Evolutionary conservation across 2,329 filamentous ascomycete genomes (phyloP).

Genomic region (Plenodomus tracheiphilus): DNA sequence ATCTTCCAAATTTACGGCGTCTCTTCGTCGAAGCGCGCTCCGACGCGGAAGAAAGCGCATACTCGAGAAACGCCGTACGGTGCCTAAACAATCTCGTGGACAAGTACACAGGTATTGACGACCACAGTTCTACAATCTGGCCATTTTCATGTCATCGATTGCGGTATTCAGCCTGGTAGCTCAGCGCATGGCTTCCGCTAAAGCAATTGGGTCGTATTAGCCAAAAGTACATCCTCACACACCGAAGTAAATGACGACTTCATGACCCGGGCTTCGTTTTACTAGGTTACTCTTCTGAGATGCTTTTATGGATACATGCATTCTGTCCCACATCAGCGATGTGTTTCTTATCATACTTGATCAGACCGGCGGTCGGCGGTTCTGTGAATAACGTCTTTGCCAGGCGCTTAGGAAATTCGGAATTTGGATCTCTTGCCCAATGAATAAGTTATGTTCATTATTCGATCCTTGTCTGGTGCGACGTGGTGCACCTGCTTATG

Average conservation of each 20-base stretch:
- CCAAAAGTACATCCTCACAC: too few species aligned
- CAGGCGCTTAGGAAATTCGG: not conserved
- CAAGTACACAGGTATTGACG: constrained; percentile 2
- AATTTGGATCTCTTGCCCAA: too few species aligned
- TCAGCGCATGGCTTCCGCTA: constrained; percentile 69
- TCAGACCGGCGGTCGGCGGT: not conserved
- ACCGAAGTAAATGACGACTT: too few species aligned
- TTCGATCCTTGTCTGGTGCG: too few species aligned
- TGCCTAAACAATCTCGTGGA: not conserved
- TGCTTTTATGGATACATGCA: too few species aligned
- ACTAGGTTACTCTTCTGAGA: too few species aligned
- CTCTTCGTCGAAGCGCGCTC: constrained; percentile 94
- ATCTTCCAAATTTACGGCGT: constrained; percentile 89
- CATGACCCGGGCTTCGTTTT: too few species aligned
- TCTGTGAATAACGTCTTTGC: not conserved
- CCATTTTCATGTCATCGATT: constrained; percentile 94
- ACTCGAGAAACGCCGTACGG: constrained; percentile 87
- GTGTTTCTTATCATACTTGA: not conserved
- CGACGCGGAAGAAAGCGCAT: constrained; percentile 90
- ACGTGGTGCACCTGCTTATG: too few species aligned
- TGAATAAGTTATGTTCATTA: too few species aligned
- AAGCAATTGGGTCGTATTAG: constrained; percentile 9
- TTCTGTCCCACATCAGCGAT: not conserved
- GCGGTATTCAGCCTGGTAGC: constrained; percentile 92
- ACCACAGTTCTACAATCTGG: constrained; percentile 90